Evolutionary conservation across 371 early-diverging fungal genomes (phyloP), one percentile per base, ranked within the genome.

Genomic region (Mortierella sp.): DNA sequence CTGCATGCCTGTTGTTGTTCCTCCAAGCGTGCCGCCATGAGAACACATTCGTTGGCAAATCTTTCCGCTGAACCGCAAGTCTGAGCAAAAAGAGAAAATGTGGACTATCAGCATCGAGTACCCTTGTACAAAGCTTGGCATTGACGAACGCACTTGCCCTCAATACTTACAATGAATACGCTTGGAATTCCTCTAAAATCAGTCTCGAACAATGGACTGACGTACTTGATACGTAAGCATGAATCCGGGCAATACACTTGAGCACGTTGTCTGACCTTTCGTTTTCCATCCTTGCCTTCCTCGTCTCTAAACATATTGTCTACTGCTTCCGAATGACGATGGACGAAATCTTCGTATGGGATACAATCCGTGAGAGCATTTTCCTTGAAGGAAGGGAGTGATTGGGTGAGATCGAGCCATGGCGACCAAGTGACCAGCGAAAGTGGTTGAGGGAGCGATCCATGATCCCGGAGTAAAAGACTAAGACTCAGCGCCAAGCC

Each of bases 401-500:
- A 56, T 14, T 65, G 66, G 3, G 66, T 65, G 23, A 72, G 62
- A 21, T 72, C 72, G 26, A 72, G 42, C 72, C 72, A 72, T 2
- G 72, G 72, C 0, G 72, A 72, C 72, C 72, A 72, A 18, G 66
- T 62, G 26, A 64, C 66, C 45, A 72, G 48, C 3, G 63, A 54
- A 5, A 56, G 49, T 23, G 67, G 79, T 16, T 79, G 81, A 55
- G 73, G 67, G 16, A 79, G 67, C 2, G 71, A 61, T 1, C 76
- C 74, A 26, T 71, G 63, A 39, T 81, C 79, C 21, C 81, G 56
- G 39, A 81, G 58, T 6, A 74, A 28, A n/a, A 81, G 38, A 41
- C 73, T 57, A 2, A 65, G 34, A 54, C 74, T 67, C 51, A 81
- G 16, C 13, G 81, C 69, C 13, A 90, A 64, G 23, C 86, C 86